A percentile compares a stretch with the other conserved stretches of the same genome.
These are phyloP conservation scores for Posidonia australis DNA, from an alignment of 106 monocot genomes.

Conservation along the genomic window DNA sequence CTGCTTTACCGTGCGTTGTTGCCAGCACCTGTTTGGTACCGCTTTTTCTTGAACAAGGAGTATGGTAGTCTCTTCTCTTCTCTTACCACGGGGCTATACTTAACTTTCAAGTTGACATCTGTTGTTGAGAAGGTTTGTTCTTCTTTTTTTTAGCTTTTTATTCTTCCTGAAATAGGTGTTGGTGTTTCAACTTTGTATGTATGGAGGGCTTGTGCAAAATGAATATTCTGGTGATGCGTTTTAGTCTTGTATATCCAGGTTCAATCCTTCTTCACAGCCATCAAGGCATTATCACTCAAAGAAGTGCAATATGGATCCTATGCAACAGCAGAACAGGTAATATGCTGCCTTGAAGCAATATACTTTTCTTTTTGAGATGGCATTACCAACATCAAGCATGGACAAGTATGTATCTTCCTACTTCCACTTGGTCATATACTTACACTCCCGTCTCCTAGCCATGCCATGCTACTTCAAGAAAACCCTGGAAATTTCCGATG, in stretches of 20 bases:
- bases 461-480: too few species aligned
- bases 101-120: constrained; percentile 86
- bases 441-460: too few species aligned
- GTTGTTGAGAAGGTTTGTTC: constrained; percentile 65
- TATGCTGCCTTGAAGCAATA: neutral
- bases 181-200: neutral
- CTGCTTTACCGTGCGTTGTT: constrained; percentile 79
- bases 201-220: neutral
- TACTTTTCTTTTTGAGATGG: neutral
- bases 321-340: constrained; percentile 81
- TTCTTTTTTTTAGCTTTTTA: too few species aligned
- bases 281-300: constrained; percentile 71
- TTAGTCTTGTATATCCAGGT: constrained; percentile 33
- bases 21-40: constrained; percentile 86
- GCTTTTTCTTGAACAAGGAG: constrained; percentile 87
- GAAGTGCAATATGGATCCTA: constrained; percentile 83
- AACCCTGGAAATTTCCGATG: too few species aligned
- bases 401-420: too few species aligned
- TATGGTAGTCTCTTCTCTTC: constrained; percentile 89
- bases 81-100: constrained; percentile 73
- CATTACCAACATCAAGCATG: neutral
- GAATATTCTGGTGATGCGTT: neutral
- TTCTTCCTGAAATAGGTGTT: neutral
- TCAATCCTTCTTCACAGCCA: constrained; percentile 52
- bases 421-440: too few species aligned